A percentile compares a stretch with the other conserved stretches of the same genome.
Evolutionary conservation across 352 stramenopile species (phyloP).

Genomic region (Elongisporangium anandrum): DNA sequence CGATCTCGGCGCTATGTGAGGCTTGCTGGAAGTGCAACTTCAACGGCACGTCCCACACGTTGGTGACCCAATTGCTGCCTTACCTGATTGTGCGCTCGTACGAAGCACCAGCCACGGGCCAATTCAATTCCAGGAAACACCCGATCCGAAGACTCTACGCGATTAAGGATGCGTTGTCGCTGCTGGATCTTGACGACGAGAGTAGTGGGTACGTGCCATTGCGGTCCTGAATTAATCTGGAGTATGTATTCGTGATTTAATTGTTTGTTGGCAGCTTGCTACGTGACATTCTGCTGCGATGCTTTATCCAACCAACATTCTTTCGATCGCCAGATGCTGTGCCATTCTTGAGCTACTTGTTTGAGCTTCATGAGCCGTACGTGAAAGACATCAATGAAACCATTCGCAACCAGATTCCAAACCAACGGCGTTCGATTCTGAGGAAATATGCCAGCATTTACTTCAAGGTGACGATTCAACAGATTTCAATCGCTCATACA

Average conservation of each 20-base stretch:
- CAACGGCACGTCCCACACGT: conserved; percentile 40
- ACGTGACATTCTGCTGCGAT: conserved; percentile 82
- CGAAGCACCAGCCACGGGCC: conserved; percentile 41
- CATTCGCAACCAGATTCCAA: conserved; percentile 83
- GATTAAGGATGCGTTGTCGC: conserved; percentile 68
- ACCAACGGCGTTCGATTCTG: conserved; percentile 78
- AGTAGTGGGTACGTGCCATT: conserved; percentile 45
- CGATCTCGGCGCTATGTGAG: conserved; percentile 71
- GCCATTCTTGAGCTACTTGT: conserved; percentile 81
- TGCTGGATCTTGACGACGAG: conserved; percentile 82
- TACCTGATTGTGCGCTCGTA: conserved; percentile 83
- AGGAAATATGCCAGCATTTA: conserved; percentile 80
- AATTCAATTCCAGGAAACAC: conserved; percentile 65
- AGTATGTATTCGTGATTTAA: not conserved
- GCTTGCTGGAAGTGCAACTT: conserved; percentile 70
- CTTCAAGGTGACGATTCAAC: conserved; percentile 59
- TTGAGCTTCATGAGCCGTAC: conserved; percentile 83
- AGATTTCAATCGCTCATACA: too few relatives aligned
- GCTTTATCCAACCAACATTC: conserved; percentile 82
- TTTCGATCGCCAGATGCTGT: conserved; percentile 81
- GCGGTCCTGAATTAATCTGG: not conserved
- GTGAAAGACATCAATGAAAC: conserved; percentile 85
- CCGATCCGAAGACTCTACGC: conserved; percentile 69
- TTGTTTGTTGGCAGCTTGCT: conserved; percentile 26
- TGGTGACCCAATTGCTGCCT: conserved; percentile 82